These are phyloP conservation scores for Phyllosticta citriasiana DNA, from an alignment of 2,329 filamentous ascomycete species.

Conservation along the genomic window DNA sequence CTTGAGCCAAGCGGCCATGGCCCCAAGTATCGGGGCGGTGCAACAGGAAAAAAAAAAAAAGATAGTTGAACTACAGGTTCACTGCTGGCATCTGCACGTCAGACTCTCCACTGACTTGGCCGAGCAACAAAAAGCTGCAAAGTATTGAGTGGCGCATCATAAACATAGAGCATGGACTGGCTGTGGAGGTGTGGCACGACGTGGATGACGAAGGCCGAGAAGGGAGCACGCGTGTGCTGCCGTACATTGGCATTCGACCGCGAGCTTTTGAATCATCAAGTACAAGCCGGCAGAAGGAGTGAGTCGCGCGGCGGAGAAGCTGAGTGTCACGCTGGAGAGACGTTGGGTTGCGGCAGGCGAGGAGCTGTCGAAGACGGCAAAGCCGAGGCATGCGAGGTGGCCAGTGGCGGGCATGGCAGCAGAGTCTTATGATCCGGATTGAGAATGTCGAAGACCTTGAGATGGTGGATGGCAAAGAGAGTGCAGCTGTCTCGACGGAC, in stretches of 20 bases:
- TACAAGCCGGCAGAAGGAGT: background rate
- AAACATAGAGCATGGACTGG: background rate
- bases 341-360: background rate
- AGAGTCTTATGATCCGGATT: background rate
- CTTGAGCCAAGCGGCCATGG: background rate
- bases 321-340: background rate
- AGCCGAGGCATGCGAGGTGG: background rate
- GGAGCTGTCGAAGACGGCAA: background rate
- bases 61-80: background rate
- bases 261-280: background rate
- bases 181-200: background rate
- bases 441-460: background rate
- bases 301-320: background rate
- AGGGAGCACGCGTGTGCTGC: background rate
- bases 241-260: background rate
- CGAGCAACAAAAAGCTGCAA: background rate
- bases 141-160: background rate
- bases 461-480: background rate
- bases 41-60: background rate
- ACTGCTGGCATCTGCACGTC: background rate
- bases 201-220: background rate
- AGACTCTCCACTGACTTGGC: background rate
- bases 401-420: background rate
- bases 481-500: background rate
- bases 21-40: slow-evolving; percentile 5